Conservation (phyloP, 1,284 basidiomycete species). For the Moniliella sp. region DNA sequence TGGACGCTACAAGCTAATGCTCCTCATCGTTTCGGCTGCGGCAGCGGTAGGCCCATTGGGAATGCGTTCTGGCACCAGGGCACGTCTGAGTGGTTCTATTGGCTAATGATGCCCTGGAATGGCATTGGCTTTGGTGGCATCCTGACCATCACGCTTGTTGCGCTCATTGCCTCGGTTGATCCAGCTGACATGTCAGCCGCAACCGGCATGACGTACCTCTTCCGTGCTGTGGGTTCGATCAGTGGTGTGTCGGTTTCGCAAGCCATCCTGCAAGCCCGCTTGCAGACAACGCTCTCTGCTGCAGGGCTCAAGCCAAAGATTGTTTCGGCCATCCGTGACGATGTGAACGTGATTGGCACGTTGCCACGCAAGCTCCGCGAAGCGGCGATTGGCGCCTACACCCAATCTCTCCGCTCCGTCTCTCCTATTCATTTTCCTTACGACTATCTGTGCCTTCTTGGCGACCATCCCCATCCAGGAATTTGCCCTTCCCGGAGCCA, state of each 20-base stretch:
- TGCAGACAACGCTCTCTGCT: constrained; percentile 21
- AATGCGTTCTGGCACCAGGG: no score
- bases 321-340: constrained; percentile 26
- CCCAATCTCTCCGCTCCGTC: constrained; percentile 31
- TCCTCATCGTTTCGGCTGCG: constrained; percentile 23
- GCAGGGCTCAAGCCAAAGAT: constrained; percentile 21
- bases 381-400: constrained; percentile 31
- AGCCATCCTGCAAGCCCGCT: constrained; percentile 32
- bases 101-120: constrained; percentile 26
- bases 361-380: constrained; percentile 5
- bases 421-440: constrained; percentile 30
- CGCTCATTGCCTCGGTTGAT: constrained; percentile 32
- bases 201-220: constrained; percentile 34
- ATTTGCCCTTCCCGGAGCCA: constrained; percentile 28
- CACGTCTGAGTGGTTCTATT: constrained; percentile 32
- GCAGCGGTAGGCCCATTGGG: constrained; percentile 31
- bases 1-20: constrained; percentile 32
- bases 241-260: constrained; percentile 34
- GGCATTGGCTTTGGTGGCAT: constrained; percentile 32
- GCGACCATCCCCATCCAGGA: constrained; percentile 31
- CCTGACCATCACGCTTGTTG: constrained; percentile 33
- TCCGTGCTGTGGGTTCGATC: constrained; percentile 35
- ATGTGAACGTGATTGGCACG: constrained; percentile 23
- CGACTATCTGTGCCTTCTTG: constrained; percentile 26
- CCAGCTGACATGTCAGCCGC: constrained; percentile 33